Evolutionary conservation across 441 rosid species (phyloP), one percentile per base, ranked within the genome.

Genomic region (Flueggea neowawraea): DNA sequence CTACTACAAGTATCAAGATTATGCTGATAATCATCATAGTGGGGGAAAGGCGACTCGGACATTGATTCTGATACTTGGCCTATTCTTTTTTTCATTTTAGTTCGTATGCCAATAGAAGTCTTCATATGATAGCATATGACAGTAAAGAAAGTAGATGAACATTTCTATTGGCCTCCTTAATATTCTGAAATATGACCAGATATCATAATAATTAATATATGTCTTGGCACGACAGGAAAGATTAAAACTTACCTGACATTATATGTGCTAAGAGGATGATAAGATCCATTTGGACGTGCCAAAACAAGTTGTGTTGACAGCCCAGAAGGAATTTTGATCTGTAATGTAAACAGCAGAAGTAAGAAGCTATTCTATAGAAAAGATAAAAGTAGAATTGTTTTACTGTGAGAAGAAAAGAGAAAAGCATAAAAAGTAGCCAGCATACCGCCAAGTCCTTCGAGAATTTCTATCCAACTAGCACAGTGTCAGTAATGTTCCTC

Each of bases 301-400:
- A 91, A 77, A 70, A 95, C 90, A 74, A 91, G 86, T 67, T 95
- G 97, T 49, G 83, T 79, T 54, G 95, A 89, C 49, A 66, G 48
- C 68, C 95, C 97, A 74, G 82, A 74, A 48, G 97, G 97, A 75
- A 95, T 85, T 84, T 84, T 89, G 55, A 91, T 87, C 97, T 95
- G 96, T 78, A 73, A 64, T 31, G 9, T 36, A 36, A 36, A 36
- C 41, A 4, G 41, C 55, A 39, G 47, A 75, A 61, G 69, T 15
- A 39, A 55, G 58, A 55, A 31, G 13, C 12, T 55, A 4, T 47
- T 47, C 50, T 47, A 6, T 10, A 15, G 16, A 58, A 60, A 57
- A 47, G 36, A 58, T 22, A 17, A 44, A 47, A 47, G 14, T 47
- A 47, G 1, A 47, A 10, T 47, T 10, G n/a, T 47, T 12, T 47